Conservation (phyloP, 768 basidiomycete genomes). For the Xerocomus brunneocitrinus region DNA sequence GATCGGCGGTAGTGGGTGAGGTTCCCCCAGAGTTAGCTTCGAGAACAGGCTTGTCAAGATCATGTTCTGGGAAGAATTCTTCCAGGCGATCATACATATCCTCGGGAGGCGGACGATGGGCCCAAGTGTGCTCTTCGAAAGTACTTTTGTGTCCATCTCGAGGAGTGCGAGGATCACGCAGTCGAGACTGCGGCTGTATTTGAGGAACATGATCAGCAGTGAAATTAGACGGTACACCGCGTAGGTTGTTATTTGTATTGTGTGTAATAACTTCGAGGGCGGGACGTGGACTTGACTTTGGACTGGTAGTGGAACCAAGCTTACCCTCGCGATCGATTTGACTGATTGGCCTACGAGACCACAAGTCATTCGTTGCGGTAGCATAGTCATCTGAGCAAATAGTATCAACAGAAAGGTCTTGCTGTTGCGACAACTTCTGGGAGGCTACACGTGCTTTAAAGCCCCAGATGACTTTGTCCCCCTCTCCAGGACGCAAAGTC, state of each 20-base stretch:
- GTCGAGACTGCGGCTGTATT: constrained; percentile 10
- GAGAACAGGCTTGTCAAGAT: constrained; percentile 93
- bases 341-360: constrained; percentile 32
- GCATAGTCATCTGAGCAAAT: constrained; percentile 26
- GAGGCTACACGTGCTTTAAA: constrained; percentile 19
- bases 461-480: constrained; percentile 29
- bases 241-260: constrained; percentile 12
- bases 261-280: constrained; percentile 30
- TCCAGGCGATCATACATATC: constrained; percentile 91
- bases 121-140: constrained; percentile 78
- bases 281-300: constrained; percentile 23
- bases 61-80: constrained; percentile 93
- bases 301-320: constrained; percentile 11
- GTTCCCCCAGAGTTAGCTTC: constrained; percentile 79
- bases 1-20: constrained; percentile 64
- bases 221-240: constrained; percentile 16
- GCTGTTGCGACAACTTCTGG: constrained; percentile 5
- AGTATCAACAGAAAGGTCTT: constrained; percentile 18
- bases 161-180: constrained; percentile 25
- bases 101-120: constrained; percentile 85
- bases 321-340: constrained; percentile 23
- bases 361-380: constrained; percentile 27
- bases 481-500: constrained; percentile 31
- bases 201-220: constrained; percentile 15
- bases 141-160: constrained; percentile 37